Conservation (phyloP, 2,329 filamentous ascomycete genomes). For the Verticillium alfalfae region DNA sequence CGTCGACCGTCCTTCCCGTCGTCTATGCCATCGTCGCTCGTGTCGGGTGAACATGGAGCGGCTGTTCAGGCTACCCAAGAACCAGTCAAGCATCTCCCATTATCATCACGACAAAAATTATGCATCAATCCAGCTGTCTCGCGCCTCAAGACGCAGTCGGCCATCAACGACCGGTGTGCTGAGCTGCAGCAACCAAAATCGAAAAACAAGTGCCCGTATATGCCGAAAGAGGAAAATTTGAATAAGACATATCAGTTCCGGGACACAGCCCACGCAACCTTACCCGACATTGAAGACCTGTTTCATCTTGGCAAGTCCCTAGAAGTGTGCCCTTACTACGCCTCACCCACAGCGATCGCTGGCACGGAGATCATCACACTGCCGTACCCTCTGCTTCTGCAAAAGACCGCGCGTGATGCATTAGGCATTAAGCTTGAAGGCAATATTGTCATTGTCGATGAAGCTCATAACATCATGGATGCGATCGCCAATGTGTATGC, state of each 20-base stretch:
- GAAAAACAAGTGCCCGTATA: conserved; percentile 65
- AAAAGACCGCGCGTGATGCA: conserved; percentile 81
- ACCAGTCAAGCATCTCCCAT: conserved; percentile 69
- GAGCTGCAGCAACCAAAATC: conserved; percentile 77
- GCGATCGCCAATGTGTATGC: conserved; percentile 85
- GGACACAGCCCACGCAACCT: conserved; percentile 74
- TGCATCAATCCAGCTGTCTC: conserved; percentile 86
- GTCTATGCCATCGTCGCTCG: conserved; percentile 49
- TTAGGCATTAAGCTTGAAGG: conserved; percentile 79
- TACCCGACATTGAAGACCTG: conserved; percentile 92
- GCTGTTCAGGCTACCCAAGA: conserved; percentile 15
- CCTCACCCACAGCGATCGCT: conserved; percentile 78
- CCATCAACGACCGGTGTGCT: conserved; percentile 89
- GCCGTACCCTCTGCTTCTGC: conserved; percentile 85
- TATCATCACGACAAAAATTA: conserved; percentile 80
- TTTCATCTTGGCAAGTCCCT: conserved; percentile 71
- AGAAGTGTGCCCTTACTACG: conserved; percentile 90
- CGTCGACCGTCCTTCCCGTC: conserved; percentile 72
- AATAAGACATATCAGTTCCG: conserved; percentile 72
- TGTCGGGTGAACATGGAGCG: conserved; percentile 2
- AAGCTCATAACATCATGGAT: conserved; percentile 97
- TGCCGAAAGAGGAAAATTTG: conserved; percentile 74
- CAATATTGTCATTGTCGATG: conserved; percentile 92
- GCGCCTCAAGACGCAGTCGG: conserved; percentile 63
- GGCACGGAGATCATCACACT: conserved; percentile 86